Evolutionary conservation across 352 stramenopile genomes (phyloP), one percentile per base, ranked within the genome.

Genomic region (Blastocystis sp.): DNA sequence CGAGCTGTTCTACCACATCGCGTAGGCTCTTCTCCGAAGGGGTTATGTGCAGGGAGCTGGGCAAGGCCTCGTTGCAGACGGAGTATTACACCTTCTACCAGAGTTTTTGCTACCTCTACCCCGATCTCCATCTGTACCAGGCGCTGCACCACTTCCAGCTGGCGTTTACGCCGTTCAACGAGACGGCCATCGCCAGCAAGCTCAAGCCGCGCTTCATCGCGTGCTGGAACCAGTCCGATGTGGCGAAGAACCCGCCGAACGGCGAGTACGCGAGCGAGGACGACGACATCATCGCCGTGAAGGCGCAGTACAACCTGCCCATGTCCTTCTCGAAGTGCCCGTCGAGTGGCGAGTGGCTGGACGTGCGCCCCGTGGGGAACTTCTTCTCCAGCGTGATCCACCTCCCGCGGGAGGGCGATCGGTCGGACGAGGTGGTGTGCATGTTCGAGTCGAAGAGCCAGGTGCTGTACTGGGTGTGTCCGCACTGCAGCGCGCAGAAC

Each of bases 391-490:
- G 33, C n/a, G 33, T 51, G n/a, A 9, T 77, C 29, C 66, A 77
- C 66, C 66, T 77, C 29, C 45, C 66, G 19, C n/a, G 50, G 6
- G 33, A 13, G 12, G 16, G n/a, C 9, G 45, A 77, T 2, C 37
- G 16, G 24, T 19, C 66, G 50, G 59, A 65, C 0, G 59, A 65
- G 59, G 59, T 65, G 59, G 45, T 77, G n/a, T 77, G 66, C 50
- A 1, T 77, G 37, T 77, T 50, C 45, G 66, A 77, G 24, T 77
- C 66, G 26, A 16, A 26, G n/a, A 16, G 55, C 21, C 24, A 77
- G 33, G 66, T 77, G 6, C 66, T 85, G 13, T 85, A 41, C 51
- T 85, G 74, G 74, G 31, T n/a, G 2, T 85, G 74, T 50, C 74
- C 74, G 45, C 9, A 45, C 19, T 85, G 74, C 50, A 45, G 16